These are phyloP conservation scores for Candida sphagnicola DNA, from an alignment of 805 yeast genomes.

Conservation along the genomic window DNA sequence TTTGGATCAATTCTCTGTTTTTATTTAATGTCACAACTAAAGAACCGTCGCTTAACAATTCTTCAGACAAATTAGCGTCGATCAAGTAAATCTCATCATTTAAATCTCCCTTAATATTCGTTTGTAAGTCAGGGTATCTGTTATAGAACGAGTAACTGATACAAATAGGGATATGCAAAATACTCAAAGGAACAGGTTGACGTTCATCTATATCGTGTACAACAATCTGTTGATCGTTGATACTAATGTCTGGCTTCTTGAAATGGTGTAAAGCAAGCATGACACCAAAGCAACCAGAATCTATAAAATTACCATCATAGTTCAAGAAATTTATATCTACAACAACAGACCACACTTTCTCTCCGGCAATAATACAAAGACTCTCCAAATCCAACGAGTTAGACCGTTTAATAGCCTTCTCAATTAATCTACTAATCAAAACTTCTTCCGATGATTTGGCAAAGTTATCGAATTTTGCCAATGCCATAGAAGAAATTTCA, in stretches of 20 bases:
- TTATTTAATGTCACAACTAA: constrained; percentile 85
- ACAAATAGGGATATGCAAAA: constrained; percentile 87
- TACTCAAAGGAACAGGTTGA: constrained; percentile 80
- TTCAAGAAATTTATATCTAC: constrained; percentile 88
- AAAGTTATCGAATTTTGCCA: constrained; percentile 75
- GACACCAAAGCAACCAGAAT: constrained; percentile 86
- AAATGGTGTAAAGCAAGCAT: constrained; percentile 82
- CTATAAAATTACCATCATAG: constrained; percentile 91
- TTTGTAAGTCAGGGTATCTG: constrained; percentile 52
- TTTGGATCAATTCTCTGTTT: constrained; percentile 86
- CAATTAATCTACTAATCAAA: constrained; percentile 75
- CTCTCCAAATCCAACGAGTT: constrained; percentile 89
- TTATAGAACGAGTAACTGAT: constrained; percentile 85
- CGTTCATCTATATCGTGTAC: constrained; percentile 73
- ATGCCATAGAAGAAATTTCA: constrained; percentile 88
- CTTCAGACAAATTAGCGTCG: constrained; percentile 80
- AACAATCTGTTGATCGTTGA: constrained; percentile 45
- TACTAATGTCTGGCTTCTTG: constrained; percentile 74
- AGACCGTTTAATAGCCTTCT: constrained; percentile 86
- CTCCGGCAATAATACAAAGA: constrained; percentile 86
- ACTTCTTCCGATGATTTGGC: constrained; percentile 76
- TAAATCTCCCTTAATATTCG: constrained; percentile 64
- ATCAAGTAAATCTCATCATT: constrained; percentile 58
- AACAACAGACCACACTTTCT: constrained; percentile 84
- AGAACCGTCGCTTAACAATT: constrained; percentile 68